Evolutionary conservation across 345 rosid genomes (phyloP).

Genomic region (Pugionium cornutum): DNA sequence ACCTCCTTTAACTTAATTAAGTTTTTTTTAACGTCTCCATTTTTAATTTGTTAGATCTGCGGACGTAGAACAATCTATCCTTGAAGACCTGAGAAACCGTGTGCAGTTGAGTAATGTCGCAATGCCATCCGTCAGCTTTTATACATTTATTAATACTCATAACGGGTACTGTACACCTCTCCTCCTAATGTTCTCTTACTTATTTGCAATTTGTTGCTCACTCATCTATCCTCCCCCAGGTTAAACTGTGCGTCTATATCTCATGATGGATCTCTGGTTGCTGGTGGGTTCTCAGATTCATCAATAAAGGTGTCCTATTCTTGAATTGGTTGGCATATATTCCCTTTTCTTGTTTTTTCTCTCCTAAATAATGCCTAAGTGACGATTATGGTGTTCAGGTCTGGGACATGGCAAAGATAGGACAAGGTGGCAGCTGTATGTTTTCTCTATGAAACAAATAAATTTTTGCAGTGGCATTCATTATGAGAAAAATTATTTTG

Average conservation of each 20-base stretch:
- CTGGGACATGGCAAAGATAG: constrained; percentile 98
- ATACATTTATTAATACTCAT: constrained; percentile 87
- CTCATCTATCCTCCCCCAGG: constrained; percentile 42
- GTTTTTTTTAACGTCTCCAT: background rate
- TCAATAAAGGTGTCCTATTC: constrained; percentile 64
- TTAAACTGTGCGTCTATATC: constrained; percentile 90
- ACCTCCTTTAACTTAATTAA: constrained; percentile 13
- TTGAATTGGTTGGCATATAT: constrained; percentile 19
- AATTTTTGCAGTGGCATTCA: background rate
- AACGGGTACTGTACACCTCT: constrained; percentile 62
- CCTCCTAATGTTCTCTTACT: constrained; percentile 7
- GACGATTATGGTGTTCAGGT: constrained; percentile 53
- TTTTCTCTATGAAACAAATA: constrained; percentile 14
- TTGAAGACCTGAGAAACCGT: constrained; percentile 93
- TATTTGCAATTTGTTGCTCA: constrained; percentile 21
- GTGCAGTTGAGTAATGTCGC: constrained; percentile 82
- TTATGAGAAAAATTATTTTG: constrained; percentile 13
- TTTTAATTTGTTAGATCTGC: constrained; percentile 52
- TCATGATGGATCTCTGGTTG: constrained; percentile 96
- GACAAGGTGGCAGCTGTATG: constrained; percentile 67
- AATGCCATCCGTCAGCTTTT: constrained; percentile 91
- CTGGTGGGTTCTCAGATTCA: constrained; percentile 97
- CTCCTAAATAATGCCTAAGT: constrained; percentile 28
- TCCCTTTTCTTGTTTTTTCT: constrained; percentile 20
- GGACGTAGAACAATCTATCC: constrained; percentile 88